phyloP scores from a whole-genome alignment of 257 asterid species.

The Forsythia suspensa region DNA sequence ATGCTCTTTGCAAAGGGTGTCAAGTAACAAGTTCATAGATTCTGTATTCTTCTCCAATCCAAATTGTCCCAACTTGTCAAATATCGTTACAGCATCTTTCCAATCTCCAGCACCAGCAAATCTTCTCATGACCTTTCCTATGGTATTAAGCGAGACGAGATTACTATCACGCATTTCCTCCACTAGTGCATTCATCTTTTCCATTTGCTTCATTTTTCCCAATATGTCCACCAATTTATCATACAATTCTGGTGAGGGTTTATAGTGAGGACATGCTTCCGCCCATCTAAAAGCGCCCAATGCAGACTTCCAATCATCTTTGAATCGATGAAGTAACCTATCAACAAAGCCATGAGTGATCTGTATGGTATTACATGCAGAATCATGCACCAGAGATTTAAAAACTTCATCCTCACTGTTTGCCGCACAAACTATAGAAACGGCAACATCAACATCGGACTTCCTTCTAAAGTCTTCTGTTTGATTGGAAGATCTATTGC shows the following conservation, averaged over 20 bases:
- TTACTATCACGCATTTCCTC: conserved; percentile 49
- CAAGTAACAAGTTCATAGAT: conserved; percentile 75
- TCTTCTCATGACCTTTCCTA: conserved; percentile 79
- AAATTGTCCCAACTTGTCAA: conserved; percentile 57
- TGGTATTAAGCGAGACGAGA: conserved; percentile 52
- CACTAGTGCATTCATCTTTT: conserved; percentile 51
- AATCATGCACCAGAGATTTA: conserved; percentile 47
- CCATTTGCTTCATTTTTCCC: conserved; percentile 82
- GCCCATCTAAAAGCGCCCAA: conserved; percentile 83
- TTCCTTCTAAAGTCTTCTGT: conserved; percentile 31
- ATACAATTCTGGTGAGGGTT: conserved; percentile 52
- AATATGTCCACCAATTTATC: conserved; percentile 75
- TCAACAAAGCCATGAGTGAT: conserved; percentile 47
- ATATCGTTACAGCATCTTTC: conserved; percentile 62
- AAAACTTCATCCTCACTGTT: conserved; percentile 50
- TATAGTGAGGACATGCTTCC: conserved; percentile 44
- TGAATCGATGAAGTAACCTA: conserved; percentile 65
- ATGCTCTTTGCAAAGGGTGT: conserved; percentile 73
- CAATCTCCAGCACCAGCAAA: conserved; percentile 77
- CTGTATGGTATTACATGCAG: conserved; percentile 36
- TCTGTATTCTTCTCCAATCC: conserved; percentile 70
- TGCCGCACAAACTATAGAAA: conserved; percentile 41
- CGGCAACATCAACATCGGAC: conserved; percentile 44
- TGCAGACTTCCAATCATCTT: conserved; percentile 87
- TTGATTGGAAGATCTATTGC: conserved; percentile 21